A percentile compares a stretch with the other conserved stretches of the same genome.
These are phyloP conservation scores for Rhizopus stolonifer DNA, from an alignment of 371 early-diverging fungal genomes.

Conservation along the genomic window DNA sequence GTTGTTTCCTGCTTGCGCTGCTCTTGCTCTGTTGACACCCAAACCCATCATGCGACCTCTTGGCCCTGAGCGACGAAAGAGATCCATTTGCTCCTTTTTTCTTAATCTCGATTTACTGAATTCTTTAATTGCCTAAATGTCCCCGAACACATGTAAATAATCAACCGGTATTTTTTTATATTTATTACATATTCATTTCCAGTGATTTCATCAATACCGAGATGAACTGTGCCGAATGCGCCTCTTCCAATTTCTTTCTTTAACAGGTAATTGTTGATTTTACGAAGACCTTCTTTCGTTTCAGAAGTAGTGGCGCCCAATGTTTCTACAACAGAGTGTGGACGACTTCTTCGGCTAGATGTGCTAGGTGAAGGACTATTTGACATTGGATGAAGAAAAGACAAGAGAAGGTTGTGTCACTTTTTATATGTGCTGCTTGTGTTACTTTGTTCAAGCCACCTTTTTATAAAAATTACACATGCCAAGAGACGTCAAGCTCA, in stretches of 20 bases:
- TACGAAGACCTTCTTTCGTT: conserved; percentile 63
- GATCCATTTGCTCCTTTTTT: conserved; percentile 64
- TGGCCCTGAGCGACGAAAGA: conserved; percentile 42
- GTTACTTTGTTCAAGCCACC: not conserved
- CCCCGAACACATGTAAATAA: too few relatives aligned
- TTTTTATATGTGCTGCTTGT: not conserved
- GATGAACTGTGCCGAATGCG: conserved; percentile 86
- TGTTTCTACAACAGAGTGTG: conserved; percentile 60
- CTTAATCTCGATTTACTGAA: conserved; percentile 84
- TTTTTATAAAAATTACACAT: not conserved
- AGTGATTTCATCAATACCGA: conserved; percentile 65
- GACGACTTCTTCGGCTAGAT: conserved; percentile 22
- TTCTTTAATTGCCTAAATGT: conserved; percentile 86
- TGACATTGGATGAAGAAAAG: not conserved
- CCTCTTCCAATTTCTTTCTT: conserved; percentile 81
- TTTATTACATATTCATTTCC: conserved; percentile 55
- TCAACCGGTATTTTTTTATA: too few relatives aligned
- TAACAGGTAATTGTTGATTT: conserved; percentile 82
- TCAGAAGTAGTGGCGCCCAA: conserved; percentile 71
- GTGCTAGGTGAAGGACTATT: conserved; percentile 7
- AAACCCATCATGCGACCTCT: conserved; percentile 35
- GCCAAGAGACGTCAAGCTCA: not conserved
- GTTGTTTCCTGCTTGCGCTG: not conserved
- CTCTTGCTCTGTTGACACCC: conserved; percentile 26
- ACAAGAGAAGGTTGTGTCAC: not conserved